These are phyloP conservation scores for Paratrimastix pyriformis DNA, from an alignment of 78 protist species.

Conservation along the genomic window DNA sequence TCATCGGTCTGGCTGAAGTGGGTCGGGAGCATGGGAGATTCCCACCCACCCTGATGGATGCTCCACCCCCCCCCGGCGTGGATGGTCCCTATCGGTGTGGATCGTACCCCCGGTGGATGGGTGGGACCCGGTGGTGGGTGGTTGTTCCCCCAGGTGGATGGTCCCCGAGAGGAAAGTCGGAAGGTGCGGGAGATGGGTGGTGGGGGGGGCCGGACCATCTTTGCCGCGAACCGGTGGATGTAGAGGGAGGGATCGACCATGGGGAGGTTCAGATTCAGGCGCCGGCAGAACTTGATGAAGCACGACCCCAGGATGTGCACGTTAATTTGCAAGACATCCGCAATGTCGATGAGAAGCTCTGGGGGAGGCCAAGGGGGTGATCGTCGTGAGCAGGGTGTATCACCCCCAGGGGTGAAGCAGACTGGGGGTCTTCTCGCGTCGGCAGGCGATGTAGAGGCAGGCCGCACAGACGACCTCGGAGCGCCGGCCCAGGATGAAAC, in stretches of 20 bases:
- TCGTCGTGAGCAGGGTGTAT: not conserved
- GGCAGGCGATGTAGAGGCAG: conserved; percentile 76
- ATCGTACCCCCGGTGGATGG: too few species aligned
- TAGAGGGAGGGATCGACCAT: conserved; percentile 73
- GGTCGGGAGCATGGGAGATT: too few species aligned
- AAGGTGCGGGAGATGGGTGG: too few species aligned
- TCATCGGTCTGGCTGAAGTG: too few species aligned
- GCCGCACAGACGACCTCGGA: conserved; percentile 62
- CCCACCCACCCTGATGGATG: too few species aligned
- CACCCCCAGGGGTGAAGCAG: not conserved
- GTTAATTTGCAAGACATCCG: conserved; percentile 58
- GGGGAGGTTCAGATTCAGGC: conserved; percentile 41
- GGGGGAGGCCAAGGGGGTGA: conserved; percentile 54
- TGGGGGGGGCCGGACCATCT: too few species aligned
- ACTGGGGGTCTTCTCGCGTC: conserved; percentile 34
- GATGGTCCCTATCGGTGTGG: too few species aligned
- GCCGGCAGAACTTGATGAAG: conserved; percentile 47
- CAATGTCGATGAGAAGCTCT: conserved; percentile 72
- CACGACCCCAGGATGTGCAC: conserved; percentile 59
- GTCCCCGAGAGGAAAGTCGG: too few species aligned
- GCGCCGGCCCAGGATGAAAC: conserved; percentile 45
- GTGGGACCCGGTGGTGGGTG: too few species aligned
- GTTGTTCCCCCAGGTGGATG: too few species aligned
- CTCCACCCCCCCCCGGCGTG: too few species aligned
- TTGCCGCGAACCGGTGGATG: conserved; percentile 70